Conservation (phyloP, 73 alveolate genomes). For the Effrenium voratum region DNA sequence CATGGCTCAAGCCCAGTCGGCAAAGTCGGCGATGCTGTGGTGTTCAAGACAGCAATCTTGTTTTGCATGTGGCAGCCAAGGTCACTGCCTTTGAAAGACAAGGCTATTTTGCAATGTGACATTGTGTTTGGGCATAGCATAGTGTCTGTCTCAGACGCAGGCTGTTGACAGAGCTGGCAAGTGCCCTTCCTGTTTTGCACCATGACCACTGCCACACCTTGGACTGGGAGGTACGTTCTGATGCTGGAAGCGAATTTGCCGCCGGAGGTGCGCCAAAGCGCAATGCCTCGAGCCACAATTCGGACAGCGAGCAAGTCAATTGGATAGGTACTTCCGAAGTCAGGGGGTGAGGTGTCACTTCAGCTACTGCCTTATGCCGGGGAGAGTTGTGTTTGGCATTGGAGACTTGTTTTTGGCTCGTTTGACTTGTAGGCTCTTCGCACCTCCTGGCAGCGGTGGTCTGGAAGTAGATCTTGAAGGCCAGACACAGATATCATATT, state of each 20-base stretch:
- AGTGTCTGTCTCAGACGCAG: background rate
- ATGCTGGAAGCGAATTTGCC: slow-evolving; percentile 85
- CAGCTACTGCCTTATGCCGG: slow-evolving; percentile 14
- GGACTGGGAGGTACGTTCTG: slow-evolving; percentile 45
- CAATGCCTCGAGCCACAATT: background rate
- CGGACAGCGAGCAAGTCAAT: background rate
- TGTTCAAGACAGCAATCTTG: no score
- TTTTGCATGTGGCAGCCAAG: background rate
- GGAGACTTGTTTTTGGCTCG: background rate
- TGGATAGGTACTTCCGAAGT: slow-evolving; percentile 41
- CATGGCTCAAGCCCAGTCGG: no score
- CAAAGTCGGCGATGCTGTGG: no score
- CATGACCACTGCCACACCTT: background rate
- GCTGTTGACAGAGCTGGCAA: slow-evolving; percentile 52
- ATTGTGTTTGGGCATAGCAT: background rate
- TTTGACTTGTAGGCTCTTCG: slow-evolving; percentile 1
- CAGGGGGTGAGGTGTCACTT: slow-evolving; percentile 50
- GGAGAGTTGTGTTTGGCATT: no score
- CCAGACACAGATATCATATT: no score
- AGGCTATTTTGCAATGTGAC: background rate
- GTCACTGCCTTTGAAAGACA: slow-evolving; percentile 45
- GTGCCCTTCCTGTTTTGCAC: background rate
- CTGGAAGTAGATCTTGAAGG: no score
- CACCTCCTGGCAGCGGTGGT: slow-evolving; percentile 16
- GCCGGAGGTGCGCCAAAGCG: slow-evolving; percentile 22